Evolutionary conservation across 371 early-diverging fungal species (phyloP), one percentile per base, ranked within the genome.

Genomic region (Gilbertella persicaria): DNA sequence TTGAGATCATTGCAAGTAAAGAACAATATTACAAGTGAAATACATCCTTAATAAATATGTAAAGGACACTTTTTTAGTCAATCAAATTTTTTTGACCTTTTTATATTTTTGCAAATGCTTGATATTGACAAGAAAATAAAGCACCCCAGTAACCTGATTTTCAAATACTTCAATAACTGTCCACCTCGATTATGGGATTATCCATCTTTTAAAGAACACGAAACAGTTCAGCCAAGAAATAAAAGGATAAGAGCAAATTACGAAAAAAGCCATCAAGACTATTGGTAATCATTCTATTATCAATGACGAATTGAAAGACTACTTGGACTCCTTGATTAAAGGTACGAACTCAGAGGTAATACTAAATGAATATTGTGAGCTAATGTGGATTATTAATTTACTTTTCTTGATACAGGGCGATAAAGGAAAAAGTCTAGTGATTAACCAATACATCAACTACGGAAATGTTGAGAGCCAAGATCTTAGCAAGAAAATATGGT

Each of bases 1-100:
- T 37, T 53, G 53, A 52, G 44, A 44, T 52, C 43, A 50, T 50
- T 40, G 39, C 50, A 50, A 40, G 40, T 39, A 40, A 40, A 50
- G 7, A 40, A 40, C 7, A 14, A 50, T 12, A 50, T 10, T 13
- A 50, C 29, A 40, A 38, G 25, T 2, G 26, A 48, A 48, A 38
- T 48, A 38, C 26, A 48, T 38, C 3, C 38, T n/a, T 48, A 38
- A 37, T 48, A 50, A 40, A 50, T 50, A 40, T 50, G 50, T 50
- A 41, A 40, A 4, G 47, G 2, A 36, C 14, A 36, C 47, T 35
- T 47, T 35, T 36, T 47, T 47, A 8, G 37, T 20, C 25, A 45
- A 47, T 47, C 44, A 44, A 44, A 44, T 44, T 44, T 36, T 36
- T 36, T 5, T 36, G 36, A 12, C n/a, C 36, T n/a, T 36, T 36